Percentiles rank a stretch among this genome's conserved stretches.
phyloP scores from a whole-genome alignment of 2,329 filamentous ascomycete genomes.

The Fusarium austroafricanum region DNA sequence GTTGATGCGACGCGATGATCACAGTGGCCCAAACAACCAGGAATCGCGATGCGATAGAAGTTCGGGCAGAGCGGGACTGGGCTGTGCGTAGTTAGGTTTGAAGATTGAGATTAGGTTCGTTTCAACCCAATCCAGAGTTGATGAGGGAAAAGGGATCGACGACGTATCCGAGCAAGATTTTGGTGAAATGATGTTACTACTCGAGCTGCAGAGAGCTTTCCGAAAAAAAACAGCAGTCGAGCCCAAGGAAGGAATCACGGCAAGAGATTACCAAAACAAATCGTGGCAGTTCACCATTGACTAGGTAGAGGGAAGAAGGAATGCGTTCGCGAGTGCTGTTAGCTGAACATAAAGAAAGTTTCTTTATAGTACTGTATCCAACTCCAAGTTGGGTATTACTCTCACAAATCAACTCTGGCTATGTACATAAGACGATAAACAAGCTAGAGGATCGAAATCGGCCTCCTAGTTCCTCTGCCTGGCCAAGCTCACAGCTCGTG shows the following conservation, averaged over 20 bases:
- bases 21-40: slow-evolving; percentile 24
- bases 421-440: slow-evolving; percentile 28
- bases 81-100: slow-evolving; percentile 17
- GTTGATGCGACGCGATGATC: slow-evolving; percentile 31
- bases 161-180: slow-evolving; percentile 15
- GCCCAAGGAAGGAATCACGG: slow-evolving; percentile 11
- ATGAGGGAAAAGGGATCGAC: slow-evolving; percentile 22
- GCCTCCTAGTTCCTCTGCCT: slow-evolving; percentile 20
- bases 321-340: slow-evolving; percentile 1
- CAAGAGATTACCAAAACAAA: slow-evolving; percentile 1
- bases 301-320: not conserved
- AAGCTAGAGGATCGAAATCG: slow-evolving; percentile 27
- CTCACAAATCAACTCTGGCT: slow-evolving; percentile 8
- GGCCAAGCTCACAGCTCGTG: slow-evolving; percentile 42
- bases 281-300: not conserved
- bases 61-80: slow-evolving; percentile 15
- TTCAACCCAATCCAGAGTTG: slow-evolving; percentile 7
- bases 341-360: slow-evolving; percentile 5
- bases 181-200: slow-evolving; percentile 22
- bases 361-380: slow-evolving; percentile 15
- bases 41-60: slow-evolving; percentile 15
- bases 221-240: not conserved
- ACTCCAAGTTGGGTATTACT: slow-evolving; percentile 7
- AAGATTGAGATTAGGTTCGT: slow-evolving; percentile 22
- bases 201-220: slow-evolving; percentile 30